Percentiles rank a stretch among this genome's conserved stretches.
These are phyloP conservation scores for Lupinus albus DNA, from an alignment of 306 rosid genomes.

Conservation along the genomic window DNA sequence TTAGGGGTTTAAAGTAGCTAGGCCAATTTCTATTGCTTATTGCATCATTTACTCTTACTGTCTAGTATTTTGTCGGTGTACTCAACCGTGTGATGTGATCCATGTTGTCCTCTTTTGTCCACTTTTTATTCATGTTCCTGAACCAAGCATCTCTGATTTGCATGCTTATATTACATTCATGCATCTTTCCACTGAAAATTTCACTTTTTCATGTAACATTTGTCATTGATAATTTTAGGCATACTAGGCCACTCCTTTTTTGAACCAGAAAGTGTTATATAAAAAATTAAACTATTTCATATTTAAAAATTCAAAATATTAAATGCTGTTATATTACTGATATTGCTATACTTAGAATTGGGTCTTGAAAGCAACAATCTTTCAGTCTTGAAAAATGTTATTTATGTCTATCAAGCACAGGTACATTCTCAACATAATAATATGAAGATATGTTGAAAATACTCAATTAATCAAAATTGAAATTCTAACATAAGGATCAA, in stretches of 20 bases:
- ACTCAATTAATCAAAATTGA: background rate
- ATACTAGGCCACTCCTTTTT: background rate
- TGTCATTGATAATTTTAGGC: background rate
- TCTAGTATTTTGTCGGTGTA: conserved; percentile 7
- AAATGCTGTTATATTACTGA: no score
- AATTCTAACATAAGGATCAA: background rate
- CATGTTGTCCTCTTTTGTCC: background rate
- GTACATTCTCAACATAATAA: background rate
- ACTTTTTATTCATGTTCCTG: background rate
- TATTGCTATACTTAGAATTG: no score
- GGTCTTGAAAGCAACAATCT: background rate
- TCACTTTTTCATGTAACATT: background rate
- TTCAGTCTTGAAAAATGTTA: no score
- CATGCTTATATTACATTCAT: background rate
- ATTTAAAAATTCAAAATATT: no score
- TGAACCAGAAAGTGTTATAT: background rate
- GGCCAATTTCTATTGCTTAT: conserved; percentile 36
- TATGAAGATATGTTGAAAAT: background rate
- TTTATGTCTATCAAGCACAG: background rate
- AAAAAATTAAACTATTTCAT: no score
- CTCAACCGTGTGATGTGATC: conserved; percentile 20
- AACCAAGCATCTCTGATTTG: background rate
- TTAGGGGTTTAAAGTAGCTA: background rate
- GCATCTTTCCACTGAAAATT: no score
- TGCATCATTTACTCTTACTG: conserved; percentile 29